Evolutionary conservation across 768 basidiomycete genomes (phyloP).

Genomic region (Scleroderma citrinum): DNA sequence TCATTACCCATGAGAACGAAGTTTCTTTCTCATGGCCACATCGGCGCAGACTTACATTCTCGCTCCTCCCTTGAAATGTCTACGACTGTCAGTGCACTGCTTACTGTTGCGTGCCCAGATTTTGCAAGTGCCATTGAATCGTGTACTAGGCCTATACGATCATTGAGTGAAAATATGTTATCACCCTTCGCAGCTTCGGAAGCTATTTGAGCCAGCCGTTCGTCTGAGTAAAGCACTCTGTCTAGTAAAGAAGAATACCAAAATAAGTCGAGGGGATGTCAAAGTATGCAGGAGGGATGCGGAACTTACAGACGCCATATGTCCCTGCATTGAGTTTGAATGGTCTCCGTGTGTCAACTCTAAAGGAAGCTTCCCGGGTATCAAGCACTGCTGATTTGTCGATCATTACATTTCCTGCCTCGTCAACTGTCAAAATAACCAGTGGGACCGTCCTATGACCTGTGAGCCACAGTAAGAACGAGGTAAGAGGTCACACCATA

Average conservation of each 20-base stretch:
- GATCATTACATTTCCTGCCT: slow-evolving; percentile 49
- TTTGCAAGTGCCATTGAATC: slow-evolving; percentile 78
- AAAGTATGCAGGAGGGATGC: too few relatives aligned
- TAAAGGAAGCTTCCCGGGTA: slow-evolving; percentile 60
- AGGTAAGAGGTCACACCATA: slow-evolving; percentile 50
- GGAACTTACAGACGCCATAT: slow-evolving; percentile 74
- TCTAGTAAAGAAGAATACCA: slow-evolving; percentile 37
- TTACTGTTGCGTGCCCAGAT: slow-evolving; percentile 73
- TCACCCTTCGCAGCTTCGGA: slow-evolving; percentile 64
- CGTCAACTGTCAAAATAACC: slow-evolving; percentile 57
- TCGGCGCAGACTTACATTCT: slow-evolving; percentile 50
- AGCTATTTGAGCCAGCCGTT: slow-evolving; percentile 73
- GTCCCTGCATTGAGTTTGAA: slow-evolving; percentile 93
- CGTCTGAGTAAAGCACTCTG: slow-evolving; percentile 81
- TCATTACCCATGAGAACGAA: slow-evolving; percentile 1
- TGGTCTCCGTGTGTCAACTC: slow-evolving; percentile 65
- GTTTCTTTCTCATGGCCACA: neutral
- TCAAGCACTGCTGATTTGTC: slow-evolving; percentile 57
- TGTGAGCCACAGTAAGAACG: neutral
- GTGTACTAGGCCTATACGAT: slow-evolving; percentile 83
- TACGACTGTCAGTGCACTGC: slow-evolving; percentile 70
- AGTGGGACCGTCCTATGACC: slow-evolving; percentile 71
- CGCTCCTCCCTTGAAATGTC: slow-evolving; percentile 65
- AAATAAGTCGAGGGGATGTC: neutral
- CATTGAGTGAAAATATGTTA: slow-evolving; percentile 70